Evolutionary conservation across 164 flowering plant species (phyloP).

Genomic region (Cinnamomum chago): DNA sequence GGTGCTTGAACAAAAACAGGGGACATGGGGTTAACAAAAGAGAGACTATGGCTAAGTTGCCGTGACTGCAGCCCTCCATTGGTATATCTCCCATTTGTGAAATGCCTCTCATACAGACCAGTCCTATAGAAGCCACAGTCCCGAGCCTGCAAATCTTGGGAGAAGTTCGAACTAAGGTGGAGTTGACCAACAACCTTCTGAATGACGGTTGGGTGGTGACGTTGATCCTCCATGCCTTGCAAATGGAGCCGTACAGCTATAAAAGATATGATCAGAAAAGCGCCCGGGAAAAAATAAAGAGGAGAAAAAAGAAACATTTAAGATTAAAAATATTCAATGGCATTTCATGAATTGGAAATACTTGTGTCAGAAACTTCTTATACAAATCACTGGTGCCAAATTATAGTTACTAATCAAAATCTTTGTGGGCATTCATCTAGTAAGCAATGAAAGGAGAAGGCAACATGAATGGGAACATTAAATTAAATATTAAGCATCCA

Average conservation of each 20-base stretch:
- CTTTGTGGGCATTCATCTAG: too few species aligned
- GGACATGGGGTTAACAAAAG: constrained; percentile 32
- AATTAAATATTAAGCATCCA: too few species aligned
- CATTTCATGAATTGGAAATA: too few species aligned
- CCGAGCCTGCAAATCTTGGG: constrained; percentile 29
- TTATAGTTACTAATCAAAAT: too few species aligned
- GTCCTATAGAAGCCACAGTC: constrained; percentile 34
- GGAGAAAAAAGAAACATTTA: too few species aligned
- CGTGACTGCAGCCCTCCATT: constrained; percentile 46
- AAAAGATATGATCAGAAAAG: neutral
- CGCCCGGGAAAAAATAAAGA: too few species aligned
- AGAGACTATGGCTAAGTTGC: constrained; percentile 20
- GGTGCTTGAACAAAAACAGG: constrained; percentile 75
- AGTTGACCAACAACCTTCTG: constrained; percentile 53
- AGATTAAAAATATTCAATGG: too few species aligned
- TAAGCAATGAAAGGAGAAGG: too few species aligned
- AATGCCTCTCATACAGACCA: constrained; percentile 28
- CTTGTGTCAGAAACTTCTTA: too few species aligned
- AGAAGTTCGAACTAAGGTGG: constrained; percentile 35
- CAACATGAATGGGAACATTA: too few species aligned
- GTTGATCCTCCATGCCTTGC: constrained; percentile 38
- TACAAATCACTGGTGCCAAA: too few species aligned
- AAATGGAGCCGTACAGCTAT: constrained; percentile 3
- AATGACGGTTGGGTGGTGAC: constrained; percentile 39
- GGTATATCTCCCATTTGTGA: constrained; percentile 33